A percentile compares a stretch with the other conserved stretches of the same genome.
phyloP scores from a whole-genome alignment of 169 alveolate species.

The Neospora caninum region DNA sequence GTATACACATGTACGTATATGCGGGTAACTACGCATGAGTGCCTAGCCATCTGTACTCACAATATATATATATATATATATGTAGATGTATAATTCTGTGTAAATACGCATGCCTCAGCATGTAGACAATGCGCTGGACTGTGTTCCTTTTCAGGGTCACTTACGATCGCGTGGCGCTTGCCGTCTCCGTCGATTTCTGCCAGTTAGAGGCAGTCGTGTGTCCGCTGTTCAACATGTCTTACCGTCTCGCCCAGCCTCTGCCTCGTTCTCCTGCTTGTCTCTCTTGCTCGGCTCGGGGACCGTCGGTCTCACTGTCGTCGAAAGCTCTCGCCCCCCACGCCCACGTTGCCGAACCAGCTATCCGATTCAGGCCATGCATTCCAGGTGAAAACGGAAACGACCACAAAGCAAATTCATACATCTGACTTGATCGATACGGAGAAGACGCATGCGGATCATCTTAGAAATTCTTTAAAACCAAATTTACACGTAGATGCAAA shows the following conservation, averaged over 20 bases:
- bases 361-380: constrained; percentile 21
- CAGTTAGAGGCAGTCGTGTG: constrained; percentile 21
- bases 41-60: too few species aligned
- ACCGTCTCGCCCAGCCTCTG: neutral
- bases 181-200: neutral
- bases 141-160: neutral
- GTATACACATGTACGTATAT: too few species aligned
- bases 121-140: neutral
- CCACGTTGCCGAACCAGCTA: neutral
- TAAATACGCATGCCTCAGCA: too few species aligned
- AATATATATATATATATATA: too few species aligned
- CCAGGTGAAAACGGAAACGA: neutral
- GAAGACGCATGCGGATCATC: too few species aligned
- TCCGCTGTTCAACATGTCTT: neutral
- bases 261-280: neutral
- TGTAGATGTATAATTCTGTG: too few species aligned
- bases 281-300: neutral
- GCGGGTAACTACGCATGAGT: neutral
- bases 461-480: too few species aligned
- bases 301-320: neutral
- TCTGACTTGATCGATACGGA: too few species aligned
- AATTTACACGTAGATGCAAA: too few species aligned
- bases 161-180: neutral
- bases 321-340: neutral
- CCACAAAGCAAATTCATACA: too few species aligned